Evolutionary conservation across 495 filamentous ascomycete genomes (phyloP), one percentile per base, ranked within the genome.

Genomic region (Beverwykella pulmonaria): DNA sequence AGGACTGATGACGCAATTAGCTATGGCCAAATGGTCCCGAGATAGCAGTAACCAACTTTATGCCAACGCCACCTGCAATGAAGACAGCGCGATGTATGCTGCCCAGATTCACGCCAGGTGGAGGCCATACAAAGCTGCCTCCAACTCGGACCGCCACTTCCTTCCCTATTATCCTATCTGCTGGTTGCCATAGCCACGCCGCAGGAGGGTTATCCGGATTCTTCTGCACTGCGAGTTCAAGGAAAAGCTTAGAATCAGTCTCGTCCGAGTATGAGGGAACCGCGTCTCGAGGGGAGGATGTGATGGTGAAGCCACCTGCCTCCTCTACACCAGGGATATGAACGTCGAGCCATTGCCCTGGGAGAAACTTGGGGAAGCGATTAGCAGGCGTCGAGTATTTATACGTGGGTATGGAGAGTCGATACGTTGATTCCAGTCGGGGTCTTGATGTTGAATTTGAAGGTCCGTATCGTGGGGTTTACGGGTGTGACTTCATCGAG

Each of bases 291-390:
- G 91, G 91, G 0, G 89, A 77, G 1, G 90, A 93, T n/a, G 90
- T 91, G 57, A 95, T 90, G 53, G 90, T 94, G 79, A 93, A 96
- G 5, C 91, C 92, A 8, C 91, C 92, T 1, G 91, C 87, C 75
- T 87, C 84, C 50, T 82, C 63, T 49, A 89, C 78, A 27, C 77
- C 76, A 0, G 91, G 90, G 52, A 90, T 81, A 71, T 90, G 85
- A 6, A 93, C 86, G 73, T 97, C 93, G 57, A 97, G 82, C 92
- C 92, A 97, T 82, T 97, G 93, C 34, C 93, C 93, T 1, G 93
- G 88, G 27, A 88, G 79, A 76, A 93, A 94, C 84, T 87, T 55
- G 3, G 53, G 59, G 66, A 69, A 47, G 44, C 25, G 49, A 67
- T 71, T 61, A 56, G 63, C 58, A 15, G 39, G 39, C 55, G 54